Evolutionary conservation across 31 red algal genomes (phyloP).

Genomic region (Bonnemaisonia californica): DNA sequence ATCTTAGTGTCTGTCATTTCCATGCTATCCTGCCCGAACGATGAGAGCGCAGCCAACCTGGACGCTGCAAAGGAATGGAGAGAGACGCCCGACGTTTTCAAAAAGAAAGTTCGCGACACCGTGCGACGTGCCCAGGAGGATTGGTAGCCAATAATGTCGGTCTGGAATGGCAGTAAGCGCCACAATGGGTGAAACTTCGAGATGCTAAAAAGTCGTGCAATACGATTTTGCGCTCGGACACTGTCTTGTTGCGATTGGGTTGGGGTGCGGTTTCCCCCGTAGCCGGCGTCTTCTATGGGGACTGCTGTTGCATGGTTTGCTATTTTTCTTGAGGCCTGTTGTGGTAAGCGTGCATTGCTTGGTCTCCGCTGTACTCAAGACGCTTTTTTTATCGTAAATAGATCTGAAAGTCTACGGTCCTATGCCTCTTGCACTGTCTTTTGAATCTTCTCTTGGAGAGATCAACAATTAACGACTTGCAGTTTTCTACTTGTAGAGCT

Average conservation of each 20-base stretch:
- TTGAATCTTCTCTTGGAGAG: no score
- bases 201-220: background rate
- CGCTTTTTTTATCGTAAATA: background rate
- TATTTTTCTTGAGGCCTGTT: background rate
- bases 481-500: no score
- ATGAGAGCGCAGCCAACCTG: constrained; percentile 96
- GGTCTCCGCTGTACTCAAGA: background rate
- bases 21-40: constrained; percentile 96
- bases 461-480: no score
- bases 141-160: constrained; percentile 43
- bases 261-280: background rate
- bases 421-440: no score
- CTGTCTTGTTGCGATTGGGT: background rate
- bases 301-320: background rate
- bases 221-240: background rate
- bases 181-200: no score
- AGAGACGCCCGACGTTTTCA: constrained; percentile 84
- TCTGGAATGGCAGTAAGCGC: no score
- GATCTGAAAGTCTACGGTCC: background rate
- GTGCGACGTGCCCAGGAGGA: constrained; percentile 91
- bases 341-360: background rate
- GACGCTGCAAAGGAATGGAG: constrained; percentile 98
- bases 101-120: constrained; percentile 92
- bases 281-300: background rate
- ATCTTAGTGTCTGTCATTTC: constrained; percentile 96